Percentiles rank a stretch among this genome's conserved stretches.
Evolutionary conservation across 257 asterid genomes (phyloP).

Genomic region (Plectranthus barbatus): DNA sequence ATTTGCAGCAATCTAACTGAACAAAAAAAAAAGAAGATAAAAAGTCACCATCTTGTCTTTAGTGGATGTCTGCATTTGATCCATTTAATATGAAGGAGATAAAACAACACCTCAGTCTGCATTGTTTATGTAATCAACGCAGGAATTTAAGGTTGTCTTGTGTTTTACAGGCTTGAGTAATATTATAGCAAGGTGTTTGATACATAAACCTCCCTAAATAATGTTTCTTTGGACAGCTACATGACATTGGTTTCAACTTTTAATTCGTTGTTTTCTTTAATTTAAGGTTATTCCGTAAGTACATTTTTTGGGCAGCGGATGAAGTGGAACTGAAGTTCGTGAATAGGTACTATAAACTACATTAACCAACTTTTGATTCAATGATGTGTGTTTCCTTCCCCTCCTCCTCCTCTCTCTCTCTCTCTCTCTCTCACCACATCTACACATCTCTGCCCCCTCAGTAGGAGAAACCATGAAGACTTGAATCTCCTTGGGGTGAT

Average conservation of each 20-base stretch:
- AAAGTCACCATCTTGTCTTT: neutral
- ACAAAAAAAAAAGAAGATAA: no score
- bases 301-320: constrained; percentile 92
- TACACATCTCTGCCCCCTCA: neutral
- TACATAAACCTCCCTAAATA: no score
- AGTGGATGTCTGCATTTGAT: neutral
- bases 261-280: constrained; percentile 3
- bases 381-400: neutral
- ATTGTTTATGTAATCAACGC: no score
- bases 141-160: neutral
- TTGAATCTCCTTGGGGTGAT: constrained; percentile 35
- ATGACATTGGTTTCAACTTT: constrained; percentile 1
- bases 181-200: no score
- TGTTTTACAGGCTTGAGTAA: no score
- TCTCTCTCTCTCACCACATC: neutral
- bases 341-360: constrained; percentile 52
- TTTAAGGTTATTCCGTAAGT: constrained; percentile 81
- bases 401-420: no score
- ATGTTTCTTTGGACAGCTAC: constrained; percentile 9
- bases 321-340: constrained; percentile 90
- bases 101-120: no score
- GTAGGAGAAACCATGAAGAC: constrained; percentile 87
- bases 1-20: no score
- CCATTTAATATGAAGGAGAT: neutral
- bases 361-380: neutral